phyloP scores from a whole-genome alignment of 371 early-diverging fungal species.

The Syncephalastrum contaminatum region DNA sequence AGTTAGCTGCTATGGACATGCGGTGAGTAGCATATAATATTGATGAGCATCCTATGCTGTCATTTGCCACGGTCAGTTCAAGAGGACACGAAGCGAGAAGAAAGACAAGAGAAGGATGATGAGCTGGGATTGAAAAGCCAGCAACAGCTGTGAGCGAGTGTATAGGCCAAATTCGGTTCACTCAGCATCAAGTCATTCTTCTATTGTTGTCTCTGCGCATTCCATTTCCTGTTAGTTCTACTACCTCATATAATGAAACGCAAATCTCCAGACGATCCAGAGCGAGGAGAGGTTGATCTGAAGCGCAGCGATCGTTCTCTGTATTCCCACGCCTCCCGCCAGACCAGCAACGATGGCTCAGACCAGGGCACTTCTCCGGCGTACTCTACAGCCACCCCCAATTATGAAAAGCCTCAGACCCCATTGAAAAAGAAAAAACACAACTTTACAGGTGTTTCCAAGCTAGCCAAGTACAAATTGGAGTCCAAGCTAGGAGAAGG shows the following conservation, averaged over 20 bases:
- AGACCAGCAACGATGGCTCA: neutral
- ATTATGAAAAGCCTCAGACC: constrained; percentile 1
- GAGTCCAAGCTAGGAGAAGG: constrained; percentile 89
- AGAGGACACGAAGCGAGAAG: no score
- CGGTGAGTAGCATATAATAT: no score
- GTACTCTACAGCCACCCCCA: constrained; percentile 4
- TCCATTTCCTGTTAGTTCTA: no score
- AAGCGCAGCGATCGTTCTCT: neutral
- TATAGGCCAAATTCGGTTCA: no score
- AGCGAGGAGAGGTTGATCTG: neutral
- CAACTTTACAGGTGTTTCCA: constrained; percentile 61
- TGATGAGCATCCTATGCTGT: no score
- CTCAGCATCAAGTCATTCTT: no score
- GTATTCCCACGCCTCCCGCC: constrained; percentile 1
- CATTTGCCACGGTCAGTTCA: no score
- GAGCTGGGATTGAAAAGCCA: no score
- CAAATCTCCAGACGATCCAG: constrained; percentile 2
- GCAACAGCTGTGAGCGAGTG: no score
- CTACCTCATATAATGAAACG: constrained; percentile 5
- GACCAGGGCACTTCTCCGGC: constrained; percentile 6
- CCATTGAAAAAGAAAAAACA: constrained; percentile 1
- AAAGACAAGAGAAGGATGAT: no score
- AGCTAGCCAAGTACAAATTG: constrained; percentile 69
- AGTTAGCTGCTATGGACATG: no score
- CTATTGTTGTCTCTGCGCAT: no score